Percentiles rank a stretch among this genome's conserved stretches.
These are phyloP conservation scores for Arthromyces matolae DNA, from an alignment of 768 basidiomycete genomes.

Conservation along the genomic window DNA sequence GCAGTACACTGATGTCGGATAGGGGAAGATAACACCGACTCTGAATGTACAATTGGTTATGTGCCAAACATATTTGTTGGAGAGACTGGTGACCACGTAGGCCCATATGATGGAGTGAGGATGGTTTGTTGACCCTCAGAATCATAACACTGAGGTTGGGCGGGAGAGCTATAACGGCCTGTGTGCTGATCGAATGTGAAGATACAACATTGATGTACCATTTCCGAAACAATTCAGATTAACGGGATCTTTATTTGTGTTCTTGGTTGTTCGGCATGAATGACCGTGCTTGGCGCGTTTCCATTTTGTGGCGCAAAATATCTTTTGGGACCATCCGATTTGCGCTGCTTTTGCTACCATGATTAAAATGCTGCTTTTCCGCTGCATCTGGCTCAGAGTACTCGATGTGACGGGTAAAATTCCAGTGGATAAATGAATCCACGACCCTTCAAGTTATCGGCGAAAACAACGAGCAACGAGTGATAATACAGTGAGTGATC, in stretches of 20 bases:
- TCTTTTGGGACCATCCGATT: no score
- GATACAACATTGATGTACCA: no score
- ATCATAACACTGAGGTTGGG: no score
- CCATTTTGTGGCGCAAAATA: no score
- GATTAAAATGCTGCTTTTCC: no score
- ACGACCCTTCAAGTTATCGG: neutral
- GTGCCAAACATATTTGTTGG: slow-evolving; percentile 17
- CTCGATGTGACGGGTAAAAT: neutral
- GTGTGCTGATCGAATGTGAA: no score
- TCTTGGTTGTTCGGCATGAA: no score
- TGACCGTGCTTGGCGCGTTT: no score
- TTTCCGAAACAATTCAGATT: no score
- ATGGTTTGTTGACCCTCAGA: slow-evolving; percentile 13
- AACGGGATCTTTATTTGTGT: no score
- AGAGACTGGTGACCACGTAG: slow-evolving; percentile 14
- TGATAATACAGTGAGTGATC: slow-evolving; percentile 9
- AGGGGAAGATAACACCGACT: slow-evolving; percentile 20
- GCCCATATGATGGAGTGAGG: slow-evolving; percentile 16
- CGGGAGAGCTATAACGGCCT: no score
- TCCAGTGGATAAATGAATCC: neutral
- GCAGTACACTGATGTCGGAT: neutral
- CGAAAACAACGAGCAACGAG: neutral
- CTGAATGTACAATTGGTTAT: slow-evolving; percentile 17
- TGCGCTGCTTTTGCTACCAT: no score
- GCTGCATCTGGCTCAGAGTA: neutral